Percentiles rank a stretch among this genome's conserved stretches.
phyloP scores from a whole-genome alignment of 2,329 filamentous ascomycete species.

The Fusarium setosum region DNA sequence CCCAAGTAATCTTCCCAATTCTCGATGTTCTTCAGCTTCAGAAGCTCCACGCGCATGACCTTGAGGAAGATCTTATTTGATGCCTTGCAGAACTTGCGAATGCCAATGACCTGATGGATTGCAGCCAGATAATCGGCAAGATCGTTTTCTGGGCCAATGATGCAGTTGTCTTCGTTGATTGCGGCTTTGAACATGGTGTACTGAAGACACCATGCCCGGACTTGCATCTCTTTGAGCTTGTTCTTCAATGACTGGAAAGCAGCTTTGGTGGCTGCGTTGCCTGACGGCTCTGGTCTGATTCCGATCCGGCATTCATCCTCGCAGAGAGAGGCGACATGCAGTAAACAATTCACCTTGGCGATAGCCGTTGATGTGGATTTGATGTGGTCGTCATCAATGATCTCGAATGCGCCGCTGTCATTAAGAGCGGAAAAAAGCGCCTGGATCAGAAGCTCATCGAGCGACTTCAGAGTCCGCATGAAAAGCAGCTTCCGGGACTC shows the following conservation, averaged over 20 bases:
- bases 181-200: slow-evolving; percentile 84
- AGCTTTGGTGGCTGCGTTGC: slow-evolving; percentile 66
- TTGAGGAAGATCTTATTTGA: slow-evolving; percentile 91
- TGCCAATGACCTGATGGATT: slow-evolving; percentile 85
- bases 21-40: slow-evolving; percentile 79
- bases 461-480: slow-evolving; percentile 79
- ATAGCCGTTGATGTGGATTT: slow-evolving; percentile 78
- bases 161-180: slow-evolving; percentile 74
- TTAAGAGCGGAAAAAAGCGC: slow-evolving; percentile 77
- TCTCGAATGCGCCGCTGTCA: slow-evolving; percentile 79
- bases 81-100: slow-evolving; percentile 85
- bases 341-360: slow-evolving; percentile 75
- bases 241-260: slow-evolving; percentile 66
- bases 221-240: slow-evolving; percentile 86
- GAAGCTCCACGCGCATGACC: slow-evolving; percentile 86
- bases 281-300: slow-evolving; percentile 69
- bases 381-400: slow-evolving; percentile 83
- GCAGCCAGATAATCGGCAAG: slow-evolving; percentile 83
- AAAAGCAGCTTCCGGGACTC: slow-evolving; percentile 77
- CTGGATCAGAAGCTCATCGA: slow-evolving; percentile 81
- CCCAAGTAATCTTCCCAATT: slow-evolving; percentile 89
- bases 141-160: slow-evolving; percentile 75
- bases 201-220: slow-evolving; percentile 88
- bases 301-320: slow-evolving; percentile 90
- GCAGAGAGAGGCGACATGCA: slow-evolving; percentile 83